These are phyloP conservation scores for Karstenula rhodostoma DNA, from an alignment of 2,329 filamentous ascomycete genomes.

Conservation along the genomic window DNA sequence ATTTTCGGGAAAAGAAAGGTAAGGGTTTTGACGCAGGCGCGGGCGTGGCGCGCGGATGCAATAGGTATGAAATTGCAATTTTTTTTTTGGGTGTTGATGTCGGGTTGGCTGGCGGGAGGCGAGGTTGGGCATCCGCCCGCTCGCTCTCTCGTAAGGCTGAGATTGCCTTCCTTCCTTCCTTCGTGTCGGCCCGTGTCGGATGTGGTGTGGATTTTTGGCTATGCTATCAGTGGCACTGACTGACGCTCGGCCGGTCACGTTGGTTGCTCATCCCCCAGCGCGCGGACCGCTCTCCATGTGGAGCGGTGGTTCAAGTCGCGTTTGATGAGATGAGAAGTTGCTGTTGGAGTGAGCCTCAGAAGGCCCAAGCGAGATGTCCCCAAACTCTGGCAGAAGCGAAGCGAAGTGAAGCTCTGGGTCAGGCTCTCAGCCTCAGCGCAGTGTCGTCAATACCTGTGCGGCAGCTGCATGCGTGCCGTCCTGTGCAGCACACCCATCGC, in stretches of 20 bases:
- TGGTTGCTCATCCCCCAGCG: background rate
- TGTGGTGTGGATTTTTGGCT: background rate
- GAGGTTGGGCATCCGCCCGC: background rate
- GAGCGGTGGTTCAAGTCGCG: background rate
- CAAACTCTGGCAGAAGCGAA: background rate
- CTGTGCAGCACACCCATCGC: background rate
- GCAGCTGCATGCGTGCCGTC: background rate
- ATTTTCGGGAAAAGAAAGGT: constrained; percentile 3
- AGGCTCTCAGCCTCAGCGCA: background rate
- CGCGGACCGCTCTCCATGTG: background rate
- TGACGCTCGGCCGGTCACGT: background rate
- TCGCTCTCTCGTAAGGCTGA: constrained; percentile 9
- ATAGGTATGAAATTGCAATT: background rate
- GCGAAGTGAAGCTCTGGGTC: background rate
- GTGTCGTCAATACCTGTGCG: background rate
- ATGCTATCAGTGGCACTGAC: background rate
- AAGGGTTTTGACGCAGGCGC: constrained; percentile 6
- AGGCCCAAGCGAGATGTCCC: background rate
- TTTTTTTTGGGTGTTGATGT: background rate
- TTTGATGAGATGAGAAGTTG: background rate
- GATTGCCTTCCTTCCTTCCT: too few relatives aligned
- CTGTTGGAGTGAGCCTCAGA: constrained; percentile 4
- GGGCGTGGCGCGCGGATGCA: constrained; percentile 8
- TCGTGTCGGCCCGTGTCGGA: constrained; percentile 1
- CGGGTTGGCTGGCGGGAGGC: background rate